phyloP scores from a whole-genome alignment of 805 yeast genomes.

The Metschnikowia lochheadii region DNA sequence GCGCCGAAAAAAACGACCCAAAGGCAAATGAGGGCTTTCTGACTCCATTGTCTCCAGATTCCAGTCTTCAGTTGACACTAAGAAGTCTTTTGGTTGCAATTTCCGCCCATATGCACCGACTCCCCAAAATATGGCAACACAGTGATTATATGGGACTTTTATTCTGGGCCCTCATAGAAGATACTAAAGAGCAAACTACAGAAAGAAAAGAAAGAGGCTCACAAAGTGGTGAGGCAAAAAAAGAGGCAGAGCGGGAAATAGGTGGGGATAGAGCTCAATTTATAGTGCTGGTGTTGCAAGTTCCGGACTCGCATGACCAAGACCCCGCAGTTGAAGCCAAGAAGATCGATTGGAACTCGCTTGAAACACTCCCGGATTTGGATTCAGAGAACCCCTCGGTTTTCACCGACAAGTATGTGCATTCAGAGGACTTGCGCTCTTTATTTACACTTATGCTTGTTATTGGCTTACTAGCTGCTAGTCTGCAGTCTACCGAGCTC shows the following conservation, averaged over 20 bases:
- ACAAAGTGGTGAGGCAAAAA: not conserved
- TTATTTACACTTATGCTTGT: not conserved
- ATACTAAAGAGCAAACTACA: conserved; percentile 6
- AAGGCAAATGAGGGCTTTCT: too few relatives aligned
- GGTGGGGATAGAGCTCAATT: not conserved
- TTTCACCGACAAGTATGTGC: not conserved
- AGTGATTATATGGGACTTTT: conserved; percentile 43
- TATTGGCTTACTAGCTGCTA: not conserved
- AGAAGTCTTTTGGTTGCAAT: conserved; percentile 20
- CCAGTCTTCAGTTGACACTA: not conserved
- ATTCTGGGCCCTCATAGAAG: conserved; percentile 40
- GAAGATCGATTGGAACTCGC: conserved; percentile 25
- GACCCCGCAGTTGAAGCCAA: not conserved
- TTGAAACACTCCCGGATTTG: conserved; percentile 35
- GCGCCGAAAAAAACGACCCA: too few relatives aligned
- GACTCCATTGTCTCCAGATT: not conserved
- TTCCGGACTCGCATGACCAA: not conserved
- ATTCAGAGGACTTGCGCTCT: not conserved
- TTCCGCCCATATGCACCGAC: conserved; percentile 42
- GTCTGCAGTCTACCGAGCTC: not conserved
- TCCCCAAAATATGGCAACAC: conserved; percentile 30
- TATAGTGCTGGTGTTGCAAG: conserved; percentile 20
- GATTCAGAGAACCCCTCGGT: not conserved
- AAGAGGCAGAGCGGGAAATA: not conserved
- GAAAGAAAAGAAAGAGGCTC: conserved; percentile 5